Conservation (phyloP, 2,329 filamentous ascomycete genomes). For the Clonostachys solani region DNA sequence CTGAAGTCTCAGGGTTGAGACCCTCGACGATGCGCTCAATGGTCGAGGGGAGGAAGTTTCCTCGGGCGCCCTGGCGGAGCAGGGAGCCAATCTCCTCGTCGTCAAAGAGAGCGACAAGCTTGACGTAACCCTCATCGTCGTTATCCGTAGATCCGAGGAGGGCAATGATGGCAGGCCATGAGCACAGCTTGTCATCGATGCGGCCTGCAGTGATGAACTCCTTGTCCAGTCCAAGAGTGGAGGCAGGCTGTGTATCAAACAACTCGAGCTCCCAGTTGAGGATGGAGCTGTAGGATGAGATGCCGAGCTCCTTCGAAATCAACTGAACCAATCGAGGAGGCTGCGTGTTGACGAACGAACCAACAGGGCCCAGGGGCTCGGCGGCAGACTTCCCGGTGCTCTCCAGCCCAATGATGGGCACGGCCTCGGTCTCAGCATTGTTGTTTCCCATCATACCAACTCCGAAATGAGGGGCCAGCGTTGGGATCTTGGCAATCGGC, state of each 20-base stretch:
- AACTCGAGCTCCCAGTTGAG: slow-evolving; percentile 97
- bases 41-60: slow-evolving; percentile 80
- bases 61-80: slow-evolving; percentile 82
- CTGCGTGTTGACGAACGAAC: slow-evolving; percentile 77
- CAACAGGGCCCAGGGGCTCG: slow-evolving; percentile 49
- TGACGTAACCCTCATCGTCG: slow-evolving; percentile 65
- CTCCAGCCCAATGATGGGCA: slow-evolving; percentile 89
- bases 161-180: slow-evolving; percentile 82
- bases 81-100: slow-evolving; percentile 94
- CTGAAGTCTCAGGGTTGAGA: slow-evolving; percentile 47
- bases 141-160: slow-evolving; percentile 64
- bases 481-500: slow-evolving; percentile 91
- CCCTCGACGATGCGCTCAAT: slow-evolving; percentile 79
- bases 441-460: slow-evolving; percentile 61
- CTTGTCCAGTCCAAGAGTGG: slow-evolving; percentile 78
- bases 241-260: slow-evolving; percentile 83
- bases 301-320: slow-evolving; percentile 73
- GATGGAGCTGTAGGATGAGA: slow-evolving; percentile 68
- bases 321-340: slow-evolving; percentile 80
- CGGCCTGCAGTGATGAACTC: slow-evolving; percentile 94
- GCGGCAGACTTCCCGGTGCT: slow-evolving; percentile 48
- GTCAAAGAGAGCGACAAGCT: slow-evolving; percentile 91
- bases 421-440: slow-evolving; percentile 90
- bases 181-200: slow-evolving; percentile 97
- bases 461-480: slow-evolving; percentile 91